Conservation (phyloP, 768 basidiomycete species). For the Dioszegia aurantiaca region DNA sequence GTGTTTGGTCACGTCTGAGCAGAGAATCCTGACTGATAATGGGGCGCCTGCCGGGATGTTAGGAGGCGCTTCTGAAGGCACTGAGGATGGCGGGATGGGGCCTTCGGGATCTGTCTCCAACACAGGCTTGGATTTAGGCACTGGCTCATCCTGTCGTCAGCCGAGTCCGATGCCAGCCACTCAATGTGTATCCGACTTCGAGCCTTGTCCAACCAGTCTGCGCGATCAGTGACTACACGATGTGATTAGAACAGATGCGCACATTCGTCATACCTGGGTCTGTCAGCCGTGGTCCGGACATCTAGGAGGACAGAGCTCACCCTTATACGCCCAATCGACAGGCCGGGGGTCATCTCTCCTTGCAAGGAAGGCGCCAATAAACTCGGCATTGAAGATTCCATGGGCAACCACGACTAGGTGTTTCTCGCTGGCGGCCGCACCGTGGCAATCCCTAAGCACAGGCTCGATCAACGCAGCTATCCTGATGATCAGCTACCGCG, state of each 20-base stretch:
- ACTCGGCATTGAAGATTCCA: slow-evolving; percentile 54
- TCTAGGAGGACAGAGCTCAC: slow-evolving; percentile 18
- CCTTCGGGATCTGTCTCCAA: slow-evolving; percentile 29
- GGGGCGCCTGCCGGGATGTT: slow-evolving; percentile 19
- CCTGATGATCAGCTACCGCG: slow-evolving; percentile 16
- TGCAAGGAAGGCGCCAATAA: slow-evolving; percentile 51
- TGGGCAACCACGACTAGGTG: slow-evolving; percentile 54
- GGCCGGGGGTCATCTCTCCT: slow-evolving; percentile 35
- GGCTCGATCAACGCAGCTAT: slow-evolving; percentile 53
- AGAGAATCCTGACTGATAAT: slow-evolving; percentile 37
- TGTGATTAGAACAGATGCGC: not conserved
- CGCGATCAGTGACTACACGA: not conserved
- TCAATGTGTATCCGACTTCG: slow-evolving; percentile 44
- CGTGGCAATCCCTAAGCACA: slow-evolving; percentile 37
- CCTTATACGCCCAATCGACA: slow-evolving; percentile 45
- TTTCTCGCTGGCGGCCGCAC: slow-evolving; percentile 28
- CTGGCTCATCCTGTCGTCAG: slow-evolving; percentile 25
- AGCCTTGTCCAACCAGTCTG: slow-evolving; percentile 50
- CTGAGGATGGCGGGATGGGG: slow-evolving; percentile 34
- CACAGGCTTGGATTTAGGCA: slow-evolving; percentile 15
- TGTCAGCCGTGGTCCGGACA: not conserved
- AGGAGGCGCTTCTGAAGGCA: slow-evolving; percentile 21
- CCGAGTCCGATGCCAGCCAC: not conserved
- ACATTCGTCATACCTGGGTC: slow-evolving; percentile 49
- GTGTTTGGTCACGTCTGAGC: slow-evolving; percentile 51